These are phyloP conservation scores for Venturia aucupariae DNA, from an alignment of 2,329 filamentous ascomycete genomes.

Conservation along the genomic window DNA sequence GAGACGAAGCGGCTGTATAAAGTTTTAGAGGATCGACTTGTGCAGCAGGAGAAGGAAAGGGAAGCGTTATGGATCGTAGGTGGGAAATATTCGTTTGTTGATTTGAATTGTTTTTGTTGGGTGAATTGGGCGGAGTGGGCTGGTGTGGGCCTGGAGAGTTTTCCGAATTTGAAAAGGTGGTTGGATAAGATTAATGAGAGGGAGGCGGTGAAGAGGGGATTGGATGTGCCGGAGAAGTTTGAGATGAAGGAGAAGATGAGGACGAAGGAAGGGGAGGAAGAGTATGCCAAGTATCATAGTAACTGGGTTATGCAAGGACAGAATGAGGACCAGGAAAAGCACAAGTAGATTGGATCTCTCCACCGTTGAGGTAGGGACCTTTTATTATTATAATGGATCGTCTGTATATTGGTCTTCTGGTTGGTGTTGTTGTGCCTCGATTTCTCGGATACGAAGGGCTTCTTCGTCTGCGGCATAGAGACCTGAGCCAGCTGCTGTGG, in stretches of 20 bases:
- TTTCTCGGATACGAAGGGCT: conserved; percentile 24
- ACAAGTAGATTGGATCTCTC: conserved; percentile 19
- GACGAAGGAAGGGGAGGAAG: conserved; percentile 50
- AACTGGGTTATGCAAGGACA: conserved; percentile 31
- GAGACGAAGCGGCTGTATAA: conserved; percentile 40
- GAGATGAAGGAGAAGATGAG: conserved; percentile 48
- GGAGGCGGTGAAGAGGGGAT: conserved; percentile 24
- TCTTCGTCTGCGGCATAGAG: conserved; percentile 80
- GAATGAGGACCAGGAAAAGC: conserved; percentile 30
- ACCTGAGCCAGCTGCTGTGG: conserved; percentile 73
- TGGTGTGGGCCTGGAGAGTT: conserved; percentile 24
- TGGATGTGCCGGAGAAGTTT: conserved; percentile 29
- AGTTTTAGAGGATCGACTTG: conserved; percentile 25
- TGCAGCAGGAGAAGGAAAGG: conserved; percentile 17
- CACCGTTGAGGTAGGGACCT: background rate
- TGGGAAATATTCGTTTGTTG: conserved; percentile 38
- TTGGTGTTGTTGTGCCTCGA: background rate
- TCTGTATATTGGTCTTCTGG: conserved; percentile 1
- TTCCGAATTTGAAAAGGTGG: conserved; percentile 25
- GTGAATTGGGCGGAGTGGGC: conserved; percentile 42
- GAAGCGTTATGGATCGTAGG: conserved; percentile 36
- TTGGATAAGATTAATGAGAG: conserved; percentile 25
- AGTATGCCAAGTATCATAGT: conserved; percentile 31
- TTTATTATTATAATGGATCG: conserved; percentile 8
- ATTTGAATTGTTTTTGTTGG: conserved; percentile 64